These are phyloP conservation scores for Thermomyces lanuginosus DNA, from an alignment of 2,329 filamentous ascomycete genomes.

Conservation along the genomic window DNA sequence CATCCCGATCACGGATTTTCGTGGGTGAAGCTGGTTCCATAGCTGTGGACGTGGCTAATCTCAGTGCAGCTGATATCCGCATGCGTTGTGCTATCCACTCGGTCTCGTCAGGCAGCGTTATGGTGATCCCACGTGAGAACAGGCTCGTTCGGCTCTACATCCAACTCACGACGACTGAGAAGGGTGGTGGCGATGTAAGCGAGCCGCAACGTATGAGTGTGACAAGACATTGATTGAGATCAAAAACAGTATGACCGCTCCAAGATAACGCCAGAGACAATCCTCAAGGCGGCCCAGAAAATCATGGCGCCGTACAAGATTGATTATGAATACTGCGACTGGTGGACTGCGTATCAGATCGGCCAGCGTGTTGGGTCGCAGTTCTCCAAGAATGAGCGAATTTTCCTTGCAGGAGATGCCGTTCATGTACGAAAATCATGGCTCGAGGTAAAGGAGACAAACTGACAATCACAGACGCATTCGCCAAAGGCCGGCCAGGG, in stretches of 20 bases:
- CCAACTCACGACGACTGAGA: conserved; percentile 39
- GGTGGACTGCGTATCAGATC: conserved; percentile 54
- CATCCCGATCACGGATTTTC: conserved; percentile 40
- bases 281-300: conserved; percentile 45
- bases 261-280: conserved; percentile 46
- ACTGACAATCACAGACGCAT: conserved; percentile 9
- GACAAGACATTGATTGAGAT: too few species aligned
- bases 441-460: too few species aligned
- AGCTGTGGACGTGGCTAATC: neutral
- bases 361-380: conserved; percentile 46
- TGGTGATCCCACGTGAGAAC: conserved; percentile 50
- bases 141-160: conserved; percentile 50
- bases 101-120: conserved; percentile 38
- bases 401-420: conserved; percentile 57
- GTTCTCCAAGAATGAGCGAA: conserved; percentile 39
- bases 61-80: conserved; percentile 35
- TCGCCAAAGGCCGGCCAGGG: conserved; percentile 20
- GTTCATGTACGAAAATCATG: conserved; percentile 22
- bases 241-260: conserved; percentile 38
- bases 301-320: conserved; percentile 54
- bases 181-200: too few species aligned
- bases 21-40: conserved; percentile 6
- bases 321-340: conserved; percentile 47
- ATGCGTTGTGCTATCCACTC: conserved; percentile 43
- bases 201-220: too few species aligned